A percentile compares a stretch with the other conserved stretches of the same genome.
Conservation (phyloP, 257 asterid genomes). For the Knoxia roxburghii region DNA sequence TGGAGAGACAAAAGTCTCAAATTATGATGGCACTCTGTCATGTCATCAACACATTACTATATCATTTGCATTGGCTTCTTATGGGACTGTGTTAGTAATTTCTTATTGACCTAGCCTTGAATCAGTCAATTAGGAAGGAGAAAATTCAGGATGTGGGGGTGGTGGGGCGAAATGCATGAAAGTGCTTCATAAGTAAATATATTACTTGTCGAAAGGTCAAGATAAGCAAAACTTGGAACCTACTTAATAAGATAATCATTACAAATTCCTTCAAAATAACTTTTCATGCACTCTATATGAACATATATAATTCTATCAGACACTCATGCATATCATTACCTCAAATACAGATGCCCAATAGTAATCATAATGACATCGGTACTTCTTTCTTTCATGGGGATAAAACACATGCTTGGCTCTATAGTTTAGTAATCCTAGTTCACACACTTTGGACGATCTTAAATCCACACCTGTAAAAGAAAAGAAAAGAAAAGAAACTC, state of each 20-base stretch:
- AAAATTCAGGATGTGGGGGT: no score
- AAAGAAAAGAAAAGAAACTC: conserved; percentile 14
- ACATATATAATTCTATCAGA: not conserved
- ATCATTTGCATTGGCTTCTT: no score
- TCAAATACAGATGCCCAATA: conserved; percentile 96
- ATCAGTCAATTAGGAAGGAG: not conserved
- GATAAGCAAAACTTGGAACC: not conserved
- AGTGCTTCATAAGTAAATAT: not conserved
- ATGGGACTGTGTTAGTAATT: not conserved
- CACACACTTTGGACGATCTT: conserved; percentile 95
- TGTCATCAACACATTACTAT: no score
- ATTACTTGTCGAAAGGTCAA: not conserved
- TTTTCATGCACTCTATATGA: not conserved
- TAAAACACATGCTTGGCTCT: conserved; percentile 83
- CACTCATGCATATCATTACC: conserved; percentile 40
- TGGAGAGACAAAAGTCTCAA: not conserved
- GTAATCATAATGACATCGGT: conserved; percentile 89
- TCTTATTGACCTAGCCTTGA: not conserved
- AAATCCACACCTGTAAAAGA: conserved; percentile 79
- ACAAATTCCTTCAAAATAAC: not conserved
- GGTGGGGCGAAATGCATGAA: no score
- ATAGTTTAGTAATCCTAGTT: conserved; percentile 77
- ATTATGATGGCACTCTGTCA: not conserved
- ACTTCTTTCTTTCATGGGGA: conserved; percentile 67
- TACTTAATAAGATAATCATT: not conserved